A percentile compares a stretch with the other conserved stretches of the same genome.
Conservation (phyloP, 2,329 filamentous ascomycete species). For the Botryotinia narcissicola region DNA sequence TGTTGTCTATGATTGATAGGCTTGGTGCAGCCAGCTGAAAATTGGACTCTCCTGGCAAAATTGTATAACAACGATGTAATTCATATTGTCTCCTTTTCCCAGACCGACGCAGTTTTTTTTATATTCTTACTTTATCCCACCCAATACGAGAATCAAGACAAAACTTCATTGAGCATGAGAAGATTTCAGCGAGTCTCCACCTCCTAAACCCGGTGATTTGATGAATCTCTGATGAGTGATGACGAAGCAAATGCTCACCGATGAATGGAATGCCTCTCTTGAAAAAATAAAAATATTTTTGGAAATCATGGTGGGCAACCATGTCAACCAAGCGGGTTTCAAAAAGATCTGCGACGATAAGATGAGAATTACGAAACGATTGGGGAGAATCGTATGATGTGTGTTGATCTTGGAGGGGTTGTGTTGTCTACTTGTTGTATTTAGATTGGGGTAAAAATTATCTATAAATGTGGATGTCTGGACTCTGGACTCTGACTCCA, state of each 20-base stretch:
- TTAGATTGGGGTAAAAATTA: background rate
- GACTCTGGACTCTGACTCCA: background rate
- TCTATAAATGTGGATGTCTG: background rate
- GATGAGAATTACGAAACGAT: background rate
- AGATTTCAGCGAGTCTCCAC: slow-evolving; percentile 2
- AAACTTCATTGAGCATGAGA: background rate
- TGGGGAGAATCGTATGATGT: background rate
- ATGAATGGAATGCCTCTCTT: background rate
- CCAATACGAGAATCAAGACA: background rate
- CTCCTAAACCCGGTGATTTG: background rate
- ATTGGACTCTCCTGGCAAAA: background rate
- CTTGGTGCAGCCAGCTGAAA: background rate
- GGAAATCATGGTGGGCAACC: background rate
- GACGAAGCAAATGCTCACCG: background rate
- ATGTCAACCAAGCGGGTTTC: background rate
- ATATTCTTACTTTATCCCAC: background rate
- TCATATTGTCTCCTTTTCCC: background rate
- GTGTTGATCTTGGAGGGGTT: background rate
- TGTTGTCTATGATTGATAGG: background rate
- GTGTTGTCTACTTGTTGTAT: background rate
- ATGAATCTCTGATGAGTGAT: background rate
- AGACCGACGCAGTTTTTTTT: background rate
- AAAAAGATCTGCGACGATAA: background rate
- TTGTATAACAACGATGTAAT: background rate
- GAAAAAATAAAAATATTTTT: background rate